Conservation (phyloP, 1,284 basidiomycete genomes). For the Leccinum proliferum region DNA sequence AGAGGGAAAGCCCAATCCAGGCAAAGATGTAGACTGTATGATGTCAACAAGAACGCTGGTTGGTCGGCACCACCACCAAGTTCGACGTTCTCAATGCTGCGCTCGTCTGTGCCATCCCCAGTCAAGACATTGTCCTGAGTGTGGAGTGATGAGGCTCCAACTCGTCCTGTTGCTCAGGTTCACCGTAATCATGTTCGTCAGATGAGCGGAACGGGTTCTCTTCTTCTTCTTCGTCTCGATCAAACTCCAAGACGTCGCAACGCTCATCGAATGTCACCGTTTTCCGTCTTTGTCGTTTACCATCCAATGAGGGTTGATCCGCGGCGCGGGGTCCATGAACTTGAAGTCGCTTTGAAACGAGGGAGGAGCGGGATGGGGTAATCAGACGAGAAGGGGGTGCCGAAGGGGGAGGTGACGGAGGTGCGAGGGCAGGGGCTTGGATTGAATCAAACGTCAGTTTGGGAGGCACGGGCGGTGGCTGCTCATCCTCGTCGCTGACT, state of each 20-base stretch:
- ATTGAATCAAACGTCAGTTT: conserved; percentile 11
- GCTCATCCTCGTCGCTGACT: conserved; percentile 17
- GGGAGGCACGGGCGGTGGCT: conserved; percentile 25
- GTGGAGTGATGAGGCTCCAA: conserved; percentile 15
- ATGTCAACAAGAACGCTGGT: conserved; percentile 58
- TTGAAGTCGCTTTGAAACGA: conserved; percentile 79
- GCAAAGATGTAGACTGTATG: conserved; percentile 33
- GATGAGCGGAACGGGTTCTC: conserved; percentile 38
- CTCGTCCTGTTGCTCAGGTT: conserved; percentile 16
- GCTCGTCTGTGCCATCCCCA: conserved; percentile 19
- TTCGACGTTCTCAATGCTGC: conserved; percentile 16
- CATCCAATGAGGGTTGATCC: conserved; percentile 38
- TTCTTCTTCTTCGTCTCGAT: conserved; percentile 56
- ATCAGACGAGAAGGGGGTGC: conserved; percentile 28
- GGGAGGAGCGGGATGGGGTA: conserved; percentile 64
- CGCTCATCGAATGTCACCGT: conserved; percentile 85
- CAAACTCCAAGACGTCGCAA: conserved; percentile 87
- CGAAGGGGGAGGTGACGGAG: conserved; percentile 26
- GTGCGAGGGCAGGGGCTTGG: conserved; percentile 10
- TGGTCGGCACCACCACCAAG: conserved; percentile 39
- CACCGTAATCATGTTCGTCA: conserved; percentile 32
- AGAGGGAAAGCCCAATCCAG: conserved; percentile 26
- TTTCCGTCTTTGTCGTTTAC: conserved; percentile 56
- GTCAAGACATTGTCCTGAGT: conserved; percentile 12
- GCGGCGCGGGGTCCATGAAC: conserved; percentile 73